phyloP scores from a whole-genome alignment of 371 early-diverging fungal species.

The Sporodiniella umbellata region DNA sequence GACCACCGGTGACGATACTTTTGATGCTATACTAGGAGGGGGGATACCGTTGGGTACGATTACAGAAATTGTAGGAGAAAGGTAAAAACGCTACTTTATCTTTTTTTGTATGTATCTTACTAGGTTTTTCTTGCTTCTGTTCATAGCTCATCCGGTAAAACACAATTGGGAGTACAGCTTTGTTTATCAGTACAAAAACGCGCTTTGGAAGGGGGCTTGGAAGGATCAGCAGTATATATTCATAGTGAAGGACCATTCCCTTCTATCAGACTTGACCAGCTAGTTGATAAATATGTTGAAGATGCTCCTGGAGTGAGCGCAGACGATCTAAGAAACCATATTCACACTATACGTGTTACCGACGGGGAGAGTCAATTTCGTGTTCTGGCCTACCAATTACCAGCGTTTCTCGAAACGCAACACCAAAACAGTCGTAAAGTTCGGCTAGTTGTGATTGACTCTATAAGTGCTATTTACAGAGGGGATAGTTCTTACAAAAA shows the following conservation, averaged over 20 bases:
- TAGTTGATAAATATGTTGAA: slow-evolving; percentile 27
- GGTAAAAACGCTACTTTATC: slow-evolving; percentile 16
- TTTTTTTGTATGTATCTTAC: not conserved
- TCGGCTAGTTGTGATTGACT: slow-evolving; percentile 78
- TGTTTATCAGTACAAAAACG: slow-evolving; percentile 65
- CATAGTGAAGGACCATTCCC: slow-evolving; percentile 67
- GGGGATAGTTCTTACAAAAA: slow-evolving; percentile 3
- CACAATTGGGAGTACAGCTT: slow-evolving; percentile 82
- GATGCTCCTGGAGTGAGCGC: slow-evolving; percentile 1
- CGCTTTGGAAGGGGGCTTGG: slow-evolving; percentile 52
- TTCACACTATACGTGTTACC: slow-evolving; percentile 62
- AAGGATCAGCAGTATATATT: slow-evolving; percentile 61
- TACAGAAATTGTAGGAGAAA: slow-evolving; percentile 65
- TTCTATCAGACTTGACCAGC: slow-evolving; percentile 40
- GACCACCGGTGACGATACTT: slow-evolving; percentile 39
- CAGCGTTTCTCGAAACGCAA: slow-evolving; percentile 48
- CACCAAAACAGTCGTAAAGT: slow-evolving; percentile 30
- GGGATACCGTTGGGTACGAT: slow-evolving; percentile 62
- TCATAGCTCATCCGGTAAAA: slow-evolving; percentile 72
- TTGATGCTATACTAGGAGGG: slow-evolving; percentile 52
- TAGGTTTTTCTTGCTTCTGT: too few relatives aligned
- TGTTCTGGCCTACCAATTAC: slow-evolving; percentile 67
- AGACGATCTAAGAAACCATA: slow-evolving; percentile 21
- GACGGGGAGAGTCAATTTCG: slow-evolving; percentile 73
- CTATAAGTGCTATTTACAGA: slow-evolving; percentile 78